Conservation (phyloP, 1,284 basidiomycete genomes). For the Melampsora americana region DNA sequence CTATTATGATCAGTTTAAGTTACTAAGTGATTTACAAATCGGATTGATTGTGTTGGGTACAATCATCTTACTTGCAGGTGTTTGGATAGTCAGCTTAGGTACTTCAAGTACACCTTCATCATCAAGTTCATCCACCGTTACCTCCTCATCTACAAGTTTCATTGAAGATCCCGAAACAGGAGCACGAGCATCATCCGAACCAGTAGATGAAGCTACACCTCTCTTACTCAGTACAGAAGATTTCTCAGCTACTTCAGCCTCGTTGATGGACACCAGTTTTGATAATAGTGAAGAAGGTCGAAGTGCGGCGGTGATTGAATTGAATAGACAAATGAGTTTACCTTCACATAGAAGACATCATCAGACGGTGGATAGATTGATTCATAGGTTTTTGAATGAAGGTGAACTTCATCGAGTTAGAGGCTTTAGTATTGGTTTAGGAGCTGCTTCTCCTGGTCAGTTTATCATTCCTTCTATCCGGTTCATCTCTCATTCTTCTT, state of each 20-base stretch:
- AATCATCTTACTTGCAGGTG: slow-evolving; percentile 73
- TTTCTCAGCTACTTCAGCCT: too few relatives aligned
- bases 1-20: slow-evolving; percentile 82
- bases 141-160: too few relatives aligned
- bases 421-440: slow-evolving; percentile 38
- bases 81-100: slow-evolving; percentile 68
- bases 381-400: slow-evolving; percentile 20
- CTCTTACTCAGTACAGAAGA: too few relatives aligned
- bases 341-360: slow-evolving; percentile 1
- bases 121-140: too few relatives aligned
- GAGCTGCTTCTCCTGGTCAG: slow-evolving; percentile 30
- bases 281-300: too few relatives aligned
- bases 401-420: slow-evolving; percentile 16
- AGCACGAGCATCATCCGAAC: too few relatives aligned
- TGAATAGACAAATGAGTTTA: too few relatives aligned
- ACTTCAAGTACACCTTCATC: not conserved
- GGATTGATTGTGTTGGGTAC: slow-evolving; percentile 75
- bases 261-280: too few relatives aligned
- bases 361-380: slow-evolving; percentile 16
- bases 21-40: slow-evolving; percentile 68
- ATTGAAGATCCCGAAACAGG: too few relatives aligned
- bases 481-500: not conserved
- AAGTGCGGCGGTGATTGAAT: too few relatives aligned
- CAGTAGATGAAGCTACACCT: too few relatives aligned
- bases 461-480: not conserved